phyloP scores from a whole-genome alignment of 2,329 filamentous ascomycete species.

The Chrysosporium keratinophilum region DNA sequence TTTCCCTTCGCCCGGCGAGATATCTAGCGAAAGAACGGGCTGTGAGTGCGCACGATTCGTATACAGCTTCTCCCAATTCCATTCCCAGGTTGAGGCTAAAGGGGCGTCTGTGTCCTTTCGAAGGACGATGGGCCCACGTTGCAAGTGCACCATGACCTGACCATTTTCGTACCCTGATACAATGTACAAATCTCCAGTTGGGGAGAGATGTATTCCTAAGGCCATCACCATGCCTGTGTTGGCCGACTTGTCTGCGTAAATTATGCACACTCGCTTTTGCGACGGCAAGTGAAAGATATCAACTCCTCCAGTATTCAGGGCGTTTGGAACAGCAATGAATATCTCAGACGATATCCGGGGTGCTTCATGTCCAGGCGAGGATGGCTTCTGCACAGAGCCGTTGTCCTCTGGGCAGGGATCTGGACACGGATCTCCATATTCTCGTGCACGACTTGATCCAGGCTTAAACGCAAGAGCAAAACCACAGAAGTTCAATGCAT shows the following conservation, averaged over 20 bases:
- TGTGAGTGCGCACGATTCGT: conserved; percentile 60
- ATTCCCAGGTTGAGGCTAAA: conserved; percentile 19
- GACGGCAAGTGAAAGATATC: conserved; percentile 77
- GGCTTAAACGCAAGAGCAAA: conserved; percentile 53
- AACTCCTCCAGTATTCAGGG: conserved; percentile 61
- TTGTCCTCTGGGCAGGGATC: background rate
- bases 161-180: conserved; percentile 81
- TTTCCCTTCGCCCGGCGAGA: conserved; percentile 36
- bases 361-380: background rate
- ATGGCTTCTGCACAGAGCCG: background rate
- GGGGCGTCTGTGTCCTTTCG: conserved; percentile 21
- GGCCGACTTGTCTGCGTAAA: conserved; percentile 37
- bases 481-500: conserved; percentile 89
- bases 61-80: conserved; percentile 50
- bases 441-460: conserved; percentile 21
- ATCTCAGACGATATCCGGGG: conserved; percentile 29
- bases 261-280: conserved; percentile 55
- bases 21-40: conserved; percentile 65
- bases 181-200: conserved; percentile 46
- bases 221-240: conserved; percentile 75
- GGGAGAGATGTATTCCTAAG: conserved; percentile 49
- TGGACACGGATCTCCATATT: conserved; percentile 26
- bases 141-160: conserved; percentile 54
- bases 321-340: conserved; percentile 65
- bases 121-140: conserved; percentile 31